Evolutionary conservation across 2,329 filamentous ascomycete genomes (phyloP).

Genomic region (Curvularia verruculosa): DNA sequence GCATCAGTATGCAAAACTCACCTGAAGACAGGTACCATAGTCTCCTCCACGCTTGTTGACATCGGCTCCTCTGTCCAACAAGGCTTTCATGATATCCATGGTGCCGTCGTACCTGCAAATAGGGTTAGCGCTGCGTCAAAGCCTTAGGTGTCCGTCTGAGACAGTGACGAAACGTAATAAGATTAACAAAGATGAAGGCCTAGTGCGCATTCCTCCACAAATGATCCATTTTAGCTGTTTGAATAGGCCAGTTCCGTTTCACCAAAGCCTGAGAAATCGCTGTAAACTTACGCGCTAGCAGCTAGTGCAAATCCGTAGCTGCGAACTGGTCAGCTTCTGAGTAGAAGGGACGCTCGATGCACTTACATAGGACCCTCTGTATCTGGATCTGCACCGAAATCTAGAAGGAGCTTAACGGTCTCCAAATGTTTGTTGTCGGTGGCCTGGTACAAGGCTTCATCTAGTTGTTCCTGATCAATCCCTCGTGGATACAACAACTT

Average conservation of each 20-base stretch:
- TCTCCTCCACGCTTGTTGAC: constrained; percentile 30
- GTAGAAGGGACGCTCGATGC: background rate
- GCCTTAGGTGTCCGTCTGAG: background rate
- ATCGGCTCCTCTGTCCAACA: constrained; percentile 28
- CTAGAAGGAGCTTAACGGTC: constrained; percentile 28
- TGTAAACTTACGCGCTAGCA: background rate
- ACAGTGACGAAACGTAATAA: background rate
- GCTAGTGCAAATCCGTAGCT: constrained; percentile 1
- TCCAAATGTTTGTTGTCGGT: constrained; percentile 29
- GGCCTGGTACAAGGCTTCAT: constrained; percentile 28
- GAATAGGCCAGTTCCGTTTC: too few species aligned
- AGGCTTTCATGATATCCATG: constrained; percentile 21
- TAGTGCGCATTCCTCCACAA: too few species aligned
- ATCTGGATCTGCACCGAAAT: constrained; percentile 27
- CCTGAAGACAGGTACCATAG: constrained; percentile 31
- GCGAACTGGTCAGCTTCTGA: background rate
- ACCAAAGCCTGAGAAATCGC: background rate
- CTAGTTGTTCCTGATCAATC: constrained; percentile 18
- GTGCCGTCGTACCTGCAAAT: constrained; percentile 25
- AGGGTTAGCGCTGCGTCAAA: background rate
- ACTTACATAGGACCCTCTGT: constrained; percentile 28
- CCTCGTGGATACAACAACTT: constrained; percentile 19
- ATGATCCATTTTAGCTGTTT: too few species aligned
- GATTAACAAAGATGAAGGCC: too few species aligned
- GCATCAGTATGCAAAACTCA: background rate